A percentile compares a stretch with the other conserved stretches of the same genome.
These are phyloP conservation scores for Escallonia rubra DNA, from an alignment of 129 eudicot genomes.

Conservation along the genomic window DNA sequence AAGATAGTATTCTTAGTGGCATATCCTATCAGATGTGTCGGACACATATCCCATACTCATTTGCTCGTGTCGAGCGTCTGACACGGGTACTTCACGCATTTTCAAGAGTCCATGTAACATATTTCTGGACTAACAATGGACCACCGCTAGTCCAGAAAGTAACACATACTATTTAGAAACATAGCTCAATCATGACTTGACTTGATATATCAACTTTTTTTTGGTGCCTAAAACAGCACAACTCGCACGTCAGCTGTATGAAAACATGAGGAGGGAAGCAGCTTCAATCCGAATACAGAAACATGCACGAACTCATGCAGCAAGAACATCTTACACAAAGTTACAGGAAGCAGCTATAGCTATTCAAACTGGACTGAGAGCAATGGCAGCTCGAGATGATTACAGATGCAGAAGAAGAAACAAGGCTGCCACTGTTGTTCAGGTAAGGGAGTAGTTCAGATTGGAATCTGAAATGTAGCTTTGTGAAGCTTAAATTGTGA, in stretches of 20 bases:
- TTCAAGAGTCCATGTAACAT: too few species aligned
- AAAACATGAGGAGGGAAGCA: conserved; percentile 71
- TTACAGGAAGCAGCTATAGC: conserved; percentile 54
- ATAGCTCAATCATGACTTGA: not conserved
- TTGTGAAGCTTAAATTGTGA: not conserved
- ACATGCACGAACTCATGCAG: conserved; percentile 62
- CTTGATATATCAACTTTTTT: conserved; percentile 14
- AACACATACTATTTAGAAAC: too few species aligned
- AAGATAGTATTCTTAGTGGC: too few species aligned
- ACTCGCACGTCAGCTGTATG: conserved; percentile 72
- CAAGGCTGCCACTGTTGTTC: conserved; percentile 80
- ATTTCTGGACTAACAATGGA: too few species aligned
- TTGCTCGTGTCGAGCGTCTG: too few species aligned
- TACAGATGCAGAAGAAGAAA: conserved; percentile 71
- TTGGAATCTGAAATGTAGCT: not conserved
- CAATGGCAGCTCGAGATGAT: conserved; percentile 90
- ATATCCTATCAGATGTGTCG: too few species aligned
- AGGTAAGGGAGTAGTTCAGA: conserved; percentile 39
- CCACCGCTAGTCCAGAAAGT: not conserved
- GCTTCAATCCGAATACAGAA: conserved; percentile 90
- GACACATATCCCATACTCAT: too few species aligned
- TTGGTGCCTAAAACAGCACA: conserved; percentile 43
- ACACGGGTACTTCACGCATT: too few species aligned
- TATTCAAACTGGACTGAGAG: conserved; percentile 85
- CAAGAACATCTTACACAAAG: conserved; percentile 62